Evolutionary conservation across 176 grass and related monocot species (phyloP).

Genomic region (Leersia perrieri): DNA sequence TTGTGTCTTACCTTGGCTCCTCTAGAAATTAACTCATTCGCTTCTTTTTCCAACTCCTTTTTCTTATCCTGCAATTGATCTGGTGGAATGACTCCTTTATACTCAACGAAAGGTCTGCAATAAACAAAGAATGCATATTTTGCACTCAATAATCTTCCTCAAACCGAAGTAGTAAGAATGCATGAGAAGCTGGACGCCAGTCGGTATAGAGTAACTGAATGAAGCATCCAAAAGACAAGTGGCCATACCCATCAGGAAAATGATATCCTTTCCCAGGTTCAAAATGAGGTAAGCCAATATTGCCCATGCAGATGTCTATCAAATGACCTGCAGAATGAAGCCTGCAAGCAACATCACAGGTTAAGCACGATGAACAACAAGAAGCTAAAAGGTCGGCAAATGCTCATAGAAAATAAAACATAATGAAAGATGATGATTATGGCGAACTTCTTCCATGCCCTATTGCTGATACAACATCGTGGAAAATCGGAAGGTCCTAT

Average conservation of each 20-base stretch:
- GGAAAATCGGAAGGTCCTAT: constrained; percentile 6
- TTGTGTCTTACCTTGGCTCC: constrained; percentile 58
- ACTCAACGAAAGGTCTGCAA: constrained; percentile 68
- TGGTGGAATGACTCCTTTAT: constrained; percentile 62
- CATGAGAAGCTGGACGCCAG: background rate
- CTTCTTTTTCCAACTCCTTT: constrained; percentile 65
- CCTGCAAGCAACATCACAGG: constrained; percentile 40
- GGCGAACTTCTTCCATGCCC: background rate
- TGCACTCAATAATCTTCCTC: background rate
- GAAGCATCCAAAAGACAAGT: background rate
- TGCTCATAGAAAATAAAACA: background rate
- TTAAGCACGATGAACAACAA: background rate
- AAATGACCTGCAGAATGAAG: constrained; percentile 95
- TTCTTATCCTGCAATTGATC: constrained; percentile 57
- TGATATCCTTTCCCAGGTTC: constrained; percentile 78
- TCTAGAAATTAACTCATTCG: constrained; percentile 63
- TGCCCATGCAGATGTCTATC: constrained; percentile 68
- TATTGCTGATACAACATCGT: background rate
- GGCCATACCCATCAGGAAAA: constrained; percentile 78
- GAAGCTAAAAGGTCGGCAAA: background rate
- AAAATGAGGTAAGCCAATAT: constrained; percentile 54
- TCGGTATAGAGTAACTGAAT: background rate
- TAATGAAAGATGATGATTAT: background rate
- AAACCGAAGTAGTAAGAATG: constrained; percentile 17
- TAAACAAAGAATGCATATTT: background rate